These are phyloP conservation scores for Penicillium argentinense DNA, from an alignment of 495 filamentous ascomycete species.

Conservation along the genomic window DNA sequence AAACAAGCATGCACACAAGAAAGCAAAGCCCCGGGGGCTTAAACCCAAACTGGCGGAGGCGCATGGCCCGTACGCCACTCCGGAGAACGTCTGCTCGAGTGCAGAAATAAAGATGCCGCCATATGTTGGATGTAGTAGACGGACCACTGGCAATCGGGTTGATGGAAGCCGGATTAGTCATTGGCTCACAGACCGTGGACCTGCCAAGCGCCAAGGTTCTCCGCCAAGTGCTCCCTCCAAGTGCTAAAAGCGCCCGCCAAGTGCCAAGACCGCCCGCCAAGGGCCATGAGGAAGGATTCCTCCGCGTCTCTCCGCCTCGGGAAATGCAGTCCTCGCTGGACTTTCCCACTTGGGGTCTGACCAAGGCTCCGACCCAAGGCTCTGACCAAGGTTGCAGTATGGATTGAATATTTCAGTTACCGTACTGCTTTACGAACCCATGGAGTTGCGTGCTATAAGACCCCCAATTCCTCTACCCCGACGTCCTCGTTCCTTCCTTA, in stretches of 20 bases:
- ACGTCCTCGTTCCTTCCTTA: not conserved
- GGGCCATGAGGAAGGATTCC: not conserved
- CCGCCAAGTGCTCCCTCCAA: not conserved
- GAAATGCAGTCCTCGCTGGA: conserved; percentile 13
- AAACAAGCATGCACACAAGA: no score
- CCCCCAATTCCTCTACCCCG: not conserved
- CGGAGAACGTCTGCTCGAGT: no score
- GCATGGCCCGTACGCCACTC: no score
- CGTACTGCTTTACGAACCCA: conserved; percentile 4
- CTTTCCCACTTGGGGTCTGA: conserved; percentile 11
- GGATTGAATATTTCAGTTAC: not conserved
- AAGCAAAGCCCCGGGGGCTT: no score
- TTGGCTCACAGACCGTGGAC: conserved; percentile 1
- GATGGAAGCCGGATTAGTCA: not conserved
- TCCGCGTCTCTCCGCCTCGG: conserved; percentile 11
- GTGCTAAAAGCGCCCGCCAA: conserved; percentile 9
- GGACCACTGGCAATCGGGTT: no score
- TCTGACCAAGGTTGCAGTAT: conserved; percentile 2
- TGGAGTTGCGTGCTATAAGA: conserved; percentile 18
- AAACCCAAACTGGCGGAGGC: no score
- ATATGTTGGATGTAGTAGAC: conserved; percentile 1
- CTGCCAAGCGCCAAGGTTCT: conserved; percentile 5
- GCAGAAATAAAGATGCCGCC: no score
- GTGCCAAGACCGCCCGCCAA: conserved; percentile 9
- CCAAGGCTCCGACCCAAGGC: no score